These are phyloP conservation scores for Trichoderma cornu-damae DNA, from an alignment of 2,329 filamentous ascomycete species.

Conservation along the genomic window DNA sequence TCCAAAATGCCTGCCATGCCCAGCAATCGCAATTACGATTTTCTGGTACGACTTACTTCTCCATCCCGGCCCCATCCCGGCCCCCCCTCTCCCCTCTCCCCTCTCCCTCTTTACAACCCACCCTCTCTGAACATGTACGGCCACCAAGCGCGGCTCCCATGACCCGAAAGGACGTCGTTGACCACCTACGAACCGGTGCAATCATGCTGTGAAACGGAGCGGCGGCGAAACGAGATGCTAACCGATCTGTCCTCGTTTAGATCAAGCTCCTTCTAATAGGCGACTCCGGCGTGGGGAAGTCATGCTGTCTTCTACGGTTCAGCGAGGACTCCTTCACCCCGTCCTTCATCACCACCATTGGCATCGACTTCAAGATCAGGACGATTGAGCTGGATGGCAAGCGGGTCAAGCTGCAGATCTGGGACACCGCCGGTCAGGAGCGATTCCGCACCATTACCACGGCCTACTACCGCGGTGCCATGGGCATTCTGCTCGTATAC, in stretches of 20 bases:
- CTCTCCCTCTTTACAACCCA: no score
- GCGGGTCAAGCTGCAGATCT: conserved; percentile 98
- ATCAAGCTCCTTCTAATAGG: conserved; percentile 97
- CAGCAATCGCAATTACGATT: conserved; percentile 98
- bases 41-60: conserved; percentile 72
- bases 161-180: neutral
- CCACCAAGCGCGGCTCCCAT: neutral
- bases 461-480: conserved; percentile 95
- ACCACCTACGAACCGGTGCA: conserved; percentile 5
- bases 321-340: conserved; percentile 97
- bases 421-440: conserved; percentile 98
- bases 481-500: conserved; percentile 97
- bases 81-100: neutral
- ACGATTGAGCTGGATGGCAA: conserved; percentile 99
- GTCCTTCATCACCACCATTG: conserved; percentile 97
- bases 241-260: conserved; percentile 43
- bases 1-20: conserved; percentile 61
- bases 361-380: conserved; percentile 99
- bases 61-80: no score
- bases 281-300: conserved; percentile 95
- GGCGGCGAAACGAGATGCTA: neutral
- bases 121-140: neutral
- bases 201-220: neutral
- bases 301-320: conserved; percentile 92
- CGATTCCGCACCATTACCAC: conserved; percentile 98